These are phyloP conservation scores for Penicillium sclerotigenum DNA, from an alignment of 2,329 filamentous ascomycete species.

Conservation along the genomic window DNA sequence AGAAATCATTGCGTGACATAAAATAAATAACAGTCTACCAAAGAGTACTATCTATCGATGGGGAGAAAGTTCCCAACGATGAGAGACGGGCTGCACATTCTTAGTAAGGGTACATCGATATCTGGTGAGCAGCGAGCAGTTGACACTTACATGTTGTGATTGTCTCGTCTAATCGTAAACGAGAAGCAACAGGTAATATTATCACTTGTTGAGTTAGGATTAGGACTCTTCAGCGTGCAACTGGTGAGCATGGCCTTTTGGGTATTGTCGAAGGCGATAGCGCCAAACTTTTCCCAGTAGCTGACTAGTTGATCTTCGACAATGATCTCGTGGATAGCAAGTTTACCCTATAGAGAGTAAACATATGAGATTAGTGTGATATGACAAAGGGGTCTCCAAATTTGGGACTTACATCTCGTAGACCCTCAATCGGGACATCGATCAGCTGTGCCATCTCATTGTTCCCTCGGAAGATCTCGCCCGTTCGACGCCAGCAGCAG, in stretches of 20 bases:
- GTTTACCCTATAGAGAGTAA: constrained; percentile 65
- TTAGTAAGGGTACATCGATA: constrained; percentile 1
- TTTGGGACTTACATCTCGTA: constrained; percentile 72
- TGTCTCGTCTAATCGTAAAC: constrained; percentile 91
- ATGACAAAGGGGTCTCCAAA: neutral
- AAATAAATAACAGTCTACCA: neutral
- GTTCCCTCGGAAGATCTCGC: constrained; percentile 95
- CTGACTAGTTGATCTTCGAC: constrained; percentile 91
- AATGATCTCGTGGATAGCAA: constrained; percentile 92
- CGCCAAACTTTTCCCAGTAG: constrained; percentile 99
- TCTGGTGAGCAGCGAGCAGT: neutral
- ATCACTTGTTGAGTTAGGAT: constrained; percentile 63
- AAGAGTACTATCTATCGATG: constrained; percentile 44
- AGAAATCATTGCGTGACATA: constrained; percentile 4
- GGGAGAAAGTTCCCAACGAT: constrained; percentile 97
- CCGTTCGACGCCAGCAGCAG: constrained; percentile 93
- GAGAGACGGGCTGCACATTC: constrained; percentile 69
- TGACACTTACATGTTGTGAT: constrained; percentile 82
- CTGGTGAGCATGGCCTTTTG: constrained; percentile 95
- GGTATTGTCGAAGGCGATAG: constrained; percentile 89
- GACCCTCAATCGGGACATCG: constrained; percentile 81
- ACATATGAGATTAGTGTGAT: neutral
- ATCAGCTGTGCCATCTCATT: constrained; percentile 99
- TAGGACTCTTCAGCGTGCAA: constrained; percentile 82
- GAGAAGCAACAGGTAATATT: constrained; percentile 94